Conservation (phyloP, 306 rosid genomes). For the Prunus padus region DNA sequence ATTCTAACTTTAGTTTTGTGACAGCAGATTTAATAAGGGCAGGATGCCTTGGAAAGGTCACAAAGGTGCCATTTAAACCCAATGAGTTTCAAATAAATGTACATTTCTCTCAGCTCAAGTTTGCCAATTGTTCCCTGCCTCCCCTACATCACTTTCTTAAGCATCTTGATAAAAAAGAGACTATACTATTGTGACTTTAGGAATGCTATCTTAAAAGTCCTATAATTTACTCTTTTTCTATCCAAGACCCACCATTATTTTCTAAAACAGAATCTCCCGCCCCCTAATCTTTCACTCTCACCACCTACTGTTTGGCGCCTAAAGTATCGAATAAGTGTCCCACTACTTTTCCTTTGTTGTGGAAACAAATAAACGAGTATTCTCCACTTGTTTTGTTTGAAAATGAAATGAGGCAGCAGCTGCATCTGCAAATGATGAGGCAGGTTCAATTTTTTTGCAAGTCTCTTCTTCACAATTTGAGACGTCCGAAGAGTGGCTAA, state of each 20-base stretch:
- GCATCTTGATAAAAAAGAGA: slow-evolving; percentile 26
- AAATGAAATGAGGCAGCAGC: slow-evolving; percentile 36
- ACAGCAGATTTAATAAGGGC: background rate
- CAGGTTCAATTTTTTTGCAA: background rate
- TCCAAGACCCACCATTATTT: slow-evolving; percentile 19
- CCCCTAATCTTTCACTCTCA: slow-evolving; percentile 25
- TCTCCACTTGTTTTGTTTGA: slow-evolving; percentile 35
- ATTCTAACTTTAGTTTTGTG: slow-evolving; percentile 6
- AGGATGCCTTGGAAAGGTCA: slow-evolving; percentile 8
- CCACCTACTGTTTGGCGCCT: slow-evolving; percentile 21
- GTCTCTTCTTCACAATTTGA: slow-evolving; percentile 5
- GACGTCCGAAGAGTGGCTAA: background rate
- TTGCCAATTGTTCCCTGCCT: slow-evolving; percentile 25
- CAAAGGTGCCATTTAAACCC: slow-evolving; percentile 14
- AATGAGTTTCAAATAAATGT: slow-evolving; percentile 16
- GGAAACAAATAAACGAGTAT: slow-evolving; percentile 10
- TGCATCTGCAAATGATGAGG: slow-evolving; percentile 15
- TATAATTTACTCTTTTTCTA: slow-evolving; percentile 28
- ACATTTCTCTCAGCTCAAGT: slow-evolving; percentile 28
- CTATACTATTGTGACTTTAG: slow-evolving; percentile 27
- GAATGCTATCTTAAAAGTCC: slow-evolving; percentile 30
- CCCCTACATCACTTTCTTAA: slow-evolving; percentile 20
- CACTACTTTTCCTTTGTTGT: background rate
- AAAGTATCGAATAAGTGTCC: slow-evolving; percentile 21
- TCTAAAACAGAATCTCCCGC: slow-evolving; percentile 36